Evolutionary conservation across 1,284 basidiomycete species (phyloP).

Genomic region (Cutaneotrichosporon cutaneum): DNA sequence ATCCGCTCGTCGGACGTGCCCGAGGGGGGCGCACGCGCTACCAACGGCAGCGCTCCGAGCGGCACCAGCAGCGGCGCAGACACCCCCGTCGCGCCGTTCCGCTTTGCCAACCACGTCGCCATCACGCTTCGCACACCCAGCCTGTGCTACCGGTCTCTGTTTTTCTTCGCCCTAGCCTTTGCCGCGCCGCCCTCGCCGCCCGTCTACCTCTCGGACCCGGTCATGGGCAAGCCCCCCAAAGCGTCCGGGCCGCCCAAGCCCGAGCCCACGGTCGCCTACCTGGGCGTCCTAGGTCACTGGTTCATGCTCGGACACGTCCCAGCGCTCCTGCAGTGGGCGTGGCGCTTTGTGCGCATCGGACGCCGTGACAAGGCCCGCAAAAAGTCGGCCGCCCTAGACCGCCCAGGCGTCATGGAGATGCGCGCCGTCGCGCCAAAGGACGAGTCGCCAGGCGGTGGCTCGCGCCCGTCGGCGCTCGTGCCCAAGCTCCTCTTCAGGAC

Average conservation of each 20-base stretch:
- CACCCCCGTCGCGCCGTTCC: conserved; percentile 60
- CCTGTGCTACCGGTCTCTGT: conserved; percentile 41
- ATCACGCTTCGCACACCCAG: conserved; percentile 91
- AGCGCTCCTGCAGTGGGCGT: conserved; percentile 37
- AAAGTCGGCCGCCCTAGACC: conserved; percentile 34
- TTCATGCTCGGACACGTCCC: conserved; percentile 41
- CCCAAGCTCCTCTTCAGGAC: conserved; percentile 27
- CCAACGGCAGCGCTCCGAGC: conserved; percentile 27
- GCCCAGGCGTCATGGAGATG: conserved; percentile 45
- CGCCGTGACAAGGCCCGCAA: conserved; percentile 43
- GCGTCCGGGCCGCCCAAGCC: conserved; percentile 17
- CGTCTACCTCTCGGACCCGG: conserved; percentile 41
- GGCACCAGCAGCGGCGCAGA: conserved; percentile 44
- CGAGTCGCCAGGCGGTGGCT: conserved; percentile 26
- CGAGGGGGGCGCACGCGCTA: conserved; percentile 38
- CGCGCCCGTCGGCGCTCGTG: conserved; percentile 10
- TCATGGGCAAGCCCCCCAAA: conserved; percentile 19
- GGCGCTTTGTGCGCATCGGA: conserved; percentile 27
- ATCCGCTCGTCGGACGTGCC: conserved; percentile 64
- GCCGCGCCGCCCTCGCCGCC: conserved; percentile 52
- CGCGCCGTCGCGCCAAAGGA: conserved; percentile 41
- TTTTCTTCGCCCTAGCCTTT: conserved; percentile 75
- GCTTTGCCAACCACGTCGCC: conserved; percentile 86
- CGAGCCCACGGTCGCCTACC: conserved; percentile 37
- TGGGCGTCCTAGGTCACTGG: conserved; percentile 48